phyloP scores from a whole-genome alignment of 2,329 filamentous ascomycete species.

The Neopestalotiopsis sp. region DNA sequence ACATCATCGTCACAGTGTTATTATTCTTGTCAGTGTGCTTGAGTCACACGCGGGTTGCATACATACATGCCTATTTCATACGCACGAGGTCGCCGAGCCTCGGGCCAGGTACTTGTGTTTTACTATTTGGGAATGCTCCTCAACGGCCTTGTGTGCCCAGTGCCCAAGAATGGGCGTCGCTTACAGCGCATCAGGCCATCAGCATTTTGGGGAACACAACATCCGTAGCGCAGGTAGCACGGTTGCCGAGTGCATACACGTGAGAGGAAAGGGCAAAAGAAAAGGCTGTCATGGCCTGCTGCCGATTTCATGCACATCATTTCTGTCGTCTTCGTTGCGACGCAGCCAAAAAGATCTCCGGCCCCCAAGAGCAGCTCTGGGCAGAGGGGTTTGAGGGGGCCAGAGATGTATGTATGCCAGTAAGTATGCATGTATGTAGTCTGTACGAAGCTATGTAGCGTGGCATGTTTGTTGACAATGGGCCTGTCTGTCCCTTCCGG shows the following conservation, averaged over 20 bases:
- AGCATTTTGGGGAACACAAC: background rate
- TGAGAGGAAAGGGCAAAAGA: background rate
- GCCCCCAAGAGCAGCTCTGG: background rate
- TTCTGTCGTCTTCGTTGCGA: background rate
- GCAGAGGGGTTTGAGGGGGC: background rate
- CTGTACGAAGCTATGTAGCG: background rate
- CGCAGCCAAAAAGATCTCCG: background rate
- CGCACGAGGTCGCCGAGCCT: background rate
- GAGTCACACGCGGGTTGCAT: background rate
- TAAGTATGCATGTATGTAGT: background rate
- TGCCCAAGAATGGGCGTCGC: background rate
- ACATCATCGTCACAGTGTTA: background rate
- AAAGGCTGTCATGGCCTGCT: background rate
- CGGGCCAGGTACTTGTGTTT: background rate
- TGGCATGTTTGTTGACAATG: background rate
- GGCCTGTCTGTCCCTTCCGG: too few relatives aligned
- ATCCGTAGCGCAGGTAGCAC: background rate
- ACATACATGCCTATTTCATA: background rate
- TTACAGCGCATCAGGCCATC: background rate
- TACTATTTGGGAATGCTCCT: background rate
- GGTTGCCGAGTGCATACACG: background rate
- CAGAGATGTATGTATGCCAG: background rate
- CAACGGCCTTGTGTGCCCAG: background rate
- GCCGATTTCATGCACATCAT: conserved; percentile 1
- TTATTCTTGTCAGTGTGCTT: background rate